Base-by-base conservation (phyloP, 176 grass and related monocot genomes). In the Rhipidocladum racemiflorum region DNA sequence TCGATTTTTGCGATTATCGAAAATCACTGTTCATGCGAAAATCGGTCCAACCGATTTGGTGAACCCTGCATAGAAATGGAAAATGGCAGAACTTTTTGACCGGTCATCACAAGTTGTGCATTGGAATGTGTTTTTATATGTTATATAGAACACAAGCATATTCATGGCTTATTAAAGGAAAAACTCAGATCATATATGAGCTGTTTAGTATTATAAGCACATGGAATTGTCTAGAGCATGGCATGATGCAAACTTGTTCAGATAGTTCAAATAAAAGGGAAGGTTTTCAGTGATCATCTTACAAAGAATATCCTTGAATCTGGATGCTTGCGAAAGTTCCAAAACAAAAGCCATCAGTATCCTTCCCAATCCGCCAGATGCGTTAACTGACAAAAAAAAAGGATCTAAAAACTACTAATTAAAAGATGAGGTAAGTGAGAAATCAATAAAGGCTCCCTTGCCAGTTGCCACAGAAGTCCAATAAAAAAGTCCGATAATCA, bases 381-480 rank as follows among this genome's bases (percentile, higher is more conserved):
- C 69, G 30, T 66, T 21, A 59, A 68, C 49, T 81, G 80, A 16
- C 7, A 85, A 38, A 7, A 82, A 68, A n/a, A 68, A 81, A 40
- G 16, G 9, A 57, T 49, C 12, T 68, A 40, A 68, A 87, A 42
- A 46, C 2, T 29, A 49, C 27, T 56, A 7, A 62, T 13, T 30
- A 68, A 16, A 78, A 49, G n/a, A 51, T 76, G 43, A 57, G 39
- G 56, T n/a, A 77, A 83, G 36, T 88, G 74, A 56, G 13, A 40
- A 34, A 53, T 84, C 17, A 84, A 29, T 35, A 55, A 79, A 67
- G 21, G 38, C 53, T 25, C 29, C 78, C 20, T 57, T 14, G 48
- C 23, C 13, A 75, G 5, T 57, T 14, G 48, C 23, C 13, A 75
- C 9, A 53, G 2, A 17, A 32, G 18, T 77, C 23, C 6, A 15